Evolutionary conservation across 129 eudicot species (phyloP), one percentile per base, ranked within the genome.

Genomic region (Artemisia annua): DNA sequence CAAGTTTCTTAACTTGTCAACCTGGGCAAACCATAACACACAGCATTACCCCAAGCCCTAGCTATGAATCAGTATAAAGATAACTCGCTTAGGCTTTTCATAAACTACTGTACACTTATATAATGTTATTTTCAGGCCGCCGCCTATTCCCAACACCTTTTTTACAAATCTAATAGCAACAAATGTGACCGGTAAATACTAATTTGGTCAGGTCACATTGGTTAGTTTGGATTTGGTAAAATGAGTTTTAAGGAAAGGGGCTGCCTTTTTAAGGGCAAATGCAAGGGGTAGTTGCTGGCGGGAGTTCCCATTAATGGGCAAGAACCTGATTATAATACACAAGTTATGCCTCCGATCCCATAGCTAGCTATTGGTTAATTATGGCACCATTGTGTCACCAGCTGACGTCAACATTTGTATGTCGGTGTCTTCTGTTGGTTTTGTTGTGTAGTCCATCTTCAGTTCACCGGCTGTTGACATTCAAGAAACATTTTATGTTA

Each of bases 21-120:
- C 97, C 97, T 89, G 96, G 97, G 94, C 96, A 87, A 91, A 44
- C 86, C 87, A 90, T 81, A 91, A 73, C 84, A 68, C 71, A 69
- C 86, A 80, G 55, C 73, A 64, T 18, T 56, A 58, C 78, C 49
- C 49, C 77, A 80, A 44, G 57, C 70, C 69, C 74, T 60, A 14
- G 65, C 55, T 60, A 57, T 78, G 68, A 50, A 26, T 18, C 62
- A 78, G 81, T 76, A 74, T 50, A 13, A 78, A 24, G 26, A 16
- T 51, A 70, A 68, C 75, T 69, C 75, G 49, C 35, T 53, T 71
- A 56, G 72, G 75, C 55, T 50, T 75, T 51, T 73, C 72, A 73
- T 78, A 69, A 77, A 72, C 76, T 76, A 73, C 91, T 89, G 89
- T 89, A 89, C 93, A 87, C 77, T 82, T 80, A 51, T 52, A 78